A percentile compares a stretch with the other conserved stretches of the same genome.
Evolutionary conservation across 2,329 filamentous ascomycete genomes (phyloP).

Genomic region (Arthroderma sp.): DNA sequence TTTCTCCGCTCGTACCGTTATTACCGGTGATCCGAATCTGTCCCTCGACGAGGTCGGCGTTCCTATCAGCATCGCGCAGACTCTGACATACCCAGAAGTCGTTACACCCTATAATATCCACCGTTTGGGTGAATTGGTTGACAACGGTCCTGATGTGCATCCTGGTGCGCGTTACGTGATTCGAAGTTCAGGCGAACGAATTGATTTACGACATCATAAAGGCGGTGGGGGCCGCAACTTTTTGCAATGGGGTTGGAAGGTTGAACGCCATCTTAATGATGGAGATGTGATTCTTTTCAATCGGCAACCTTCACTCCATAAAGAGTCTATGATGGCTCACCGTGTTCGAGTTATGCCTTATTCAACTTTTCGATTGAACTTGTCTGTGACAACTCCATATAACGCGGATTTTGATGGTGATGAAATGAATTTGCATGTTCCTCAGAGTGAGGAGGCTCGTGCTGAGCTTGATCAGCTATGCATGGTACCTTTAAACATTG

Average conservation of each 20-base stretch:
- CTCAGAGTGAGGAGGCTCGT: slow-evolving; percentile 90
- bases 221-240: slow-evolving; percentile 65
- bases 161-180: slow-evolving; percentile 96
- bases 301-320: slow-evolving; percentile 95
- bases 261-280: slow-evolving; percentile 90
- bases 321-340: slow-evolving; percentile 99
- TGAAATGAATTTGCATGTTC: slow-evolving; percentile 99
- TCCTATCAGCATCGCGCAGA: slow-evolving; percentile 81
- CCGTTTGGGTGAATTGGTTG: slow-evolving; percentile 75
- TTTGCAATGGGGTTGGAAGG: slow-evolving; percentile 94
- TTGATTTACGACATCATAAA: slow-evolving; percentile 88
- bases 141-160: slow-evolving; percentile 88
- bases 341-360: slow-evolving; percentile 96
- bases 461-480: slow-evolving; percentile 90
- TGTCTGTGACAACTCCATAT: slow-evolving; percentile 96
- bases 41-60: slow-evolving; percentile 96
- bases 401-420: slow-evolving; percentile 99
- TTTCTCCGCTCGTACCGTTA: slow-evolving; percentile 98
- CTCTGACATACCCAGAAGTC: slow-evolving; percentile 89
- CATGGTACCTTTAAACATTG: slow-evolving; percentile 96
- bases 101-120: slow-evolving; percentile 97
- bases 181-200: slow-evolving; percentile 80
- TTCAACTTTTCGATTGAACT: slow-evolving; percentile 92
- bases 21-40: slow-evolving; percentile 94
- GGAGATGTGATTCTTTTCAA: slow-evolving; percentile 99